Evolutionary conservation across 176 grass and related monocot genomes (phyloP).

Genomic region (Carex littledalei): DNA sequence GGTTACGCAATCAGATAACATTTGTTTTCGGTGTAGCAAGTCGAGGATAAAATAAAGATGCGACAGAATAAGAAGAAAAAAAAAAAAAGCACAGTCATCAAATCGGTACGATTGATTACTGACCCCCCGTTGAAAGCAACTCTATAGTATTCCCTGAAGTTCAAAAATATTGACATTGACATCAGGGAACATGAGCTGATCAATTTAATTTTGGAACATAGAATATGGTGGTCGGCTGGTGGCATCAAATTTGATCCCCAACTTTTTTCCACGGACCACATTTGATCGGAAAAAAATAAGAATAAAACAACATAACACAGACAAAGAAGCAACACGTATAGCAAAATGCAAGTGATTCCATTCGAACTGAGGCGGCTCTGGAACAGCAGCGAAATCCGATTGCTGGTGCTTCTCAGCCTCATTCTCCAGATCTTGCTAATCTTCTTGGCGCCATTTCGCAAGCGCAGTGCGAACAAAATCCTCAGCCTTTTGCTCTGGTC

Average conservation of each 20-base stretch:
- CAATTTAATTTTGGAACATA: not conserved
- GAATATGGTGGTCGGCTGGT: not conserved
- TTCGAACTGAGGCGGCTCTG: not conserved
- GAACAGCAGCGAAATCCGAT: conserved; percentile 3
- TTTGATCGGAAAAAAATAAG: not conserved
- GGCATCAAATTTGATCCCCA: not conserved
- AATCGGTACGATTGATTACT: not conserved
- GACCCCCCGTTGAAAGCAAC: not conserved
- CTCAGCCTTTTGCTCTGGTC: conserved; percentile 32
- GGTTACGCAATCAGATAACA: not conserved
- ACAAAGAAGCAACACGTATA: not conserved
- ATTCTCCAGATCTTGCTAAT: conserved; percentile 11
- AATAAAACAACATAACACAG: not conserved
- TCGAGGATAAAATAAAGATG: not conserved
- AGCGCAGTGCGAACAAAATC: not conserved
- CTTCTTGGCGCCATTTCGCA: not conserved
- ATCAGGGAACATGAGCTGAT: not conserved
- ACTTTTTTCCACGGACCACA: not conserved
- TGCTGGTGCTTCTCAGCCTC: conserved; percentile 19
- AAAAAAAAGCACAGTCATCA: no score
- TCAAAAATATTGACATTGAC: not conserved
- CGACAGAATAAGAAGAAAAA: not conserved
- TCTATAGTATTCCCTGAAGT: not conserved
- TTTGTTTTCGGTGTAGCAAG: not conserved
- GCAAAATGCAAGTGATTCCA: conserved; percentile 10